Base-by-base conservation (phyloP, 2,329 filamentous ascomycete genomes). In the Fusarium burgessii region DNA sequence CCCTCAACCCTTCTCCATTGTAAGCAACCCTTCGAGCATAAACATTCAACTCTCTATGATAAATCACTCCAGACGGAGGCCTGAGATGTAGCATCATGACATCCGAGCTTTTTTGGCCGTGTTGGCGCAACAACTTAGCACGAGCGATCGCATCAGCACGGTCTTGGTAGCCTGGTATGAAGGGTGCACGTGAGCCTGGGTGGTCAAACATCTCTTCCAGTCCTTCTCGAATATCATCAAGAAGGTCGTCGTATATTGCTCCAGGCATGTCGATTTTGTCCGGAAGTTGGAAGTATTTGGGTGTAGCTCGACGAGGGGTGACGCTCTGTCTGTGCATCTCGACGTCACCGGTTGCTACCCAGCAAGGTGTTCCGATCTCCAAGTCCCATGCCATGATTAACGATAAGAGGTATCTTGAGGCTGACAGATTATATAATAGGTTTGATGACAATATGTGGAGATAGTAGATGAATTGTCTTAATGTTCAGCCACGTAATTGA, bases 281-380 rank as follows among this genome's bases (percentile, higher is more conserved):
- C 1, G 47, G 32, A 10, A 51, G 7, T 51, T 51, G 9, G 17
- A 51, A 51, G 20, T 51, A 51, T 2, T 51, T 51, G 20, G 47
- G 47, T 1, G 47, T 51, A 51, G 47, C 47, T 38, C 47, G 47
- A 8, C 47, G 47, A 2, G 47, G 32, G 2, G 47, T 51, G 32
- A 51, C 47, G 20, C 47, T 51, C 17, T 51, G 47, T 25, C 47
- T 51, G 47, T 51, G 47, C 47, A 51, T 51, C 13, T 51, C 47
- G 9, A 38, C 47, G 7, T 51, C 47, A 25, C 32, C 47, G 0
- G 47, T 11, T n/a, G 32, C 32, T 2, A 51, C 47, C 47, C 47
- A 51, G 32, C 47, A 51, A 15, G 47, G 47, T 1, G 47, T 51
- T 38, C 47, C 47, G 13, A 51, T 38, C 17, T 50, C 47, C 20